phyloP scores from a whole-genome alignment of 2,329 filamentous ascomycete species.

The Thyridium curvatum region DNA sequence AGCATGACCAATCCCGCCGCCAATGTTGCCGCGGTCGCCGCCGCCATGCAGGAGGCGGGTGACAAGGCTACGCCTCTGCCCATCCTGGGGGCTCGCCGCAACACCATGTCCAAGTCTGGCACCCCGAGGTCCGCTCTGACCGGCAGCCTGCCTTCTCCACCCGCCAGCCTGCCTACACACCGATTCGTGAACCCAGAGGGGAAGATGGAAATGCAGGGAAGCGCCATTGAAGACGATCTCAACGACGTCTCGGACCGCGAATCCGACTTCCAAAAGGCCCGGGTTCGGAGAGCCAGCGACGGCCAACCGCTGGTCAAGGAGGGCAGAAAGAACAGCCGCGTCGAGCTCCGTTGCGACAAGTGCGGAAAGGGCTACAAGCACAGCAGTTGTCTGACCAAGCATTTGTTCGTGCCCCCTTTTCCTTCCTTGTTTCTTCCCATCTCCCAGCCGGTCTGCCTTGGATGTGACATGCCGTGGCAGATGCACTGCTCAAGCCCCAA shows the following conservation, averaged over 20 bases:
- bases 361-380: conserved; percentile 99
- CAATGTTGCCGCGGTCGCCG: conserved; percentile 71
- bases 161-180: conserved; percentile 60
- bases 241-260: conserved; percentile 51
- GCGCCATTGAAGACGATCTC: conserved; percentile 66
- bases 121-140: conserved; percentile 45
- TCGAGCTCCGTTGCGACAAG: conserved; percentile 91
- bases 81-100: conserved; percentile 56
- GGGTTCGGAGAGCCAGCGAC: conserved; percentile 68
- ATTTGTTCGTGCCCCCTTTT: conserved; percentile 80
- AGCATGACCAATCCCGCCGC: conserved; percentile 74
- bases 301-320: conserved; percentile 75
- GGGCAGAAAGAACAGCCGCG: conserved; percentile 70
- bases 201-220: conserved; percentile 46
- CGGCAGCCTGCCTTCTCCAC: conserved; percentile 56
- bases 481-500: too few relatives aligned
- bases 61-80: conserved; percentile 48
- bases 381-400: conserved; percentile 99
- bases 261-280: conserved; percentile 39
- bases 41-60: conserved; percentile 63
- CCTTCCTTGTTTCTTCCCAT: conserved; percentile 37
- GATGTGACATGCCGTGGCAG: conserved; percentile 19
- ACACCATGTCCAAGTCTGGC: conserved; percentile 60
- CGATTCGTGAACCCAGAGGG: conserved; percentile 40
- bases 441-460: conserved; percentile 15